Conservation (phyloP, 169 alveolate genomes). For the Theileria equi region DNA sequence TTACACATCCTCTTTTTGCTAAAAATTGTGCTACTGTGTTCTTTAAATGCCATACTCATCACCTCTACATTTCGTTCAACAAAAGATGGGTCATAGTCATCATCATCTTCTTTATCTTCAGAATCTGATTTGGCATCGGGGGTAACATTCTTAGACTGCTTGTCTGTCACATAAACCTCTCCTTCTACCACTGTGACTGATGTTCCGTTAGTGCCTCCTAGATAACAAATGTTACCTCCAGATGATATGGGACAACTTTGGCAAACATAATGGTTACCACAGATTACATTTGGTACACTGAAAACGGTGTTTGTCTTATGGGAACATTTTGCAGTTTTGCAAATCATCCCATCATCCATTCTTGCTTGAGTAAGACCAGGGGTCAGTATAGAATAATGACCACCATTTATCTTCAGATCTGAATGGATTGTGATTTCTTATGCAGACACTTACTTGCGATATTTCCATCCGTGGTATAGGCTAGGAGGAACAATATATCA, state of each 20-base stretch:
- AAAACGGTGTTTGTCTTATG: constrained; percentile 6
- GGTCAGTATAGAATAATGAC: constrained; percentile 6
- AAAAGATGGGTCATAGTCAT: constrained; percentile 35
- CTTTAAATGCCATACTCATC: neutral
- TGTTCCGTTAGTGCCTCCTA: constrained; percentile 1
- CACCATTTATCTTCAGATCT: constrained; percentile 5
- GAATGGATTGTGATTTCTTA: no score
- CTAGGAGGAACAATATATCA: no score
- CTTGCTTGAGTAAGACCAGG: neutral
- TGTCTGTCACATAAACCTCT: neutral
- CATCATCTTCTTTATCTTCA: constrained; percentile 4
- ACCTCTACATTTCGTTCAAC: neutral
- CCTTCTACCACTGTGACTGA: constrained; percentile 46
- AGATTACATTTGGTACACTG: constrained; percentile 22
- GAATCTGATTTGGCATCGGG: neutral
- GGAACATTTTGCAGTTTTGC: constrained; percentile 50
- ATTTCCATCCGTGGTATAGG: no score
- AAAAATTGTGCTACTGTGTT: neutral
- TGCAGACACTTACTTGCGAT: no score
- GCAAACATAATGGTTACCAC: constrained; percentile 51
- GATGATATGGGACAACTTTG: constrained; percentile 41
- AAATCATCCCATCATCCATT: constrained; percentile 11
- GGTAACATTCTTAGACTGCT: neutral
- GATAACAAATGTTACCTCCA: constrained; percentile 37
- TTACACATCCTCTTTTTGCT: constrained; percentile 10